Evolutionary conservation across 306 rosid genomes (phyloP).

Genomic region (Quercus gilva): DNA sequence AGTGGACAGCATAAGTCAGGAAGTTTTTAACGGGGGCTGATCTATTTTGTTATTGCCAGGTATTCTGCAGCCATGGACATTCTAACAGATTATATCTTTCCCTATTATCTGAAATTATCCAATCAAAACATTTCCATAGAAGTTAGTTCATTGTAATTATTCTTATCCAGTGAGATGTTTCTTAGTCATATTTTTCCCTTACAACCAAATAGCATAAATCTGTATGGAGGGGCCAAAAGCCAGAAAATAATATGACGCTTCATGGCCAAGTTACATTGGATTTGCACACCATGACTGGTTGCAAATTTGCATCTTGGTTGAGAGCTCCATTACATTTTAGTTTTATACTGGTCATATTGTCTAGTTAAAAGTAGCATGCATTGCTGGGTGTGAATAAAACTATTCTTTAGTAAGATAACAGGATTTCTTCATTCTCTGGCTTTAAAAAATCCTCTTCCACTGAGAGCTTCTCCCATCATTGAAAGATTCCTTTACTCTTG

Average conservation of each 20-base stretch:
- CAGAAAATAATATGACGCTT: not conserved
- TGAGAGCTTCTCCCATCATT: too few species aligned
- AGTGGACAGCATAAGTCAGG: constrained; percentile 24
- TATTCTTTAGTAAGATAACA: too few species aligned
- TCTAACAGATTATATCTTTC: not conserved
- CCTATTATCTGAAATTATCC: not conserved
- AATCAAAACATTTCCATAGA: not conserved
- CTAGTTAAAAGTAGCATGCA: not conserved
- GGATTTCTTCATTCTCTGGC: too few species aligned
- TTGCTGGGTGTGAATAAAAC: too few species aligned
- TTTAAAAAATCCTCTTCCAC: too few species aligned
- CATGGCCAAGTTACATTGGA: not conserved
- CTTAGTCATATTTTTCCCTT: not conserved
- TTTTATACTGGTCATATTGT: not conserved
- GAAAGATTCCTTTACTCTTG: too few species aligned
- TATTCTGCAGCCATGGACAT: constrained; percentile 8
- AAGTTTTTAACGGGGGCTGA: constrained; percentile 31
- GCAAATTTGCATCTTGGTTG: not conserved
- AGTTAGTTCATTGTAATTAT: not conserved
- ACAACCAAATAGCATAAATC: not conserved
- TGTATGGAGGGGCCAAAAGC: not conserved
- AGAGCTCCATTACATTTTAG: not conserved
- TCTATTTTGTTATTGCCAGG: constrained; percentile 50
- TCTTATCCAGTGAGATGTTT: not conserved
- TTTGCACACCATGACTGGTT: not conserved